These are phyloP conservation scores for Cladosporium velox DNA, from an alignment of 2,329 filamentous ascomycete genomes.

Conservation along the genomic window DNA sequence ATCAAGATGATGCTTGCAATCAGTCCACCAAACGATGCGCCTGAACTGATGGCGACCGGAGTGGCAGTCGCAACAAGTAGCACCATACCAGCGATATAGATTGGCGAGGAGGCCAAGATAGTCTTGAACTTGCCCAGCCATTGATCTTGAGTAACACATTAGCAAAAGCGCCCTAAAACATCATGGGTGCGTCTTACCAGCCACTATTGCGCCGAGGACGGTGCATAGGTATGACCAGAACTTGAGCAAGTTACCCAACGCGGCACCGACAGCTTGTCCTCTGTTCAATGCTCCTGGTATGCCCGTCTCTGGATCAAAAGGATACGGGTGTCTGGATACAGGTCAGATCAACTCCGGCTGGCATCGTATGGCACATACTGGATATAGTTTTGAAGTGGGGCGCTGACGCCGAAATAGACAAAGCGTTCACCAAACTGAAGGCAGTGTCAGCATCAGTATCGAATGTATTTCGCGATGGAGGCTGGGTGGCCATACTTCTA, in stretches of 20 bases:
- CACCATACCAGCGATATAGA: conserved; percentile 66
- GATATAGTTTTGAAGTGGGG: conserved; percentile 51
- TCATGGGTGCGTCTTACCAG: conserved; percentile 24
- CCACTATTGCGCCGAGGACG: conserved; percentile 28
- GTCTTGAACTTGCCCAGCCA: conserved; percentile 68
- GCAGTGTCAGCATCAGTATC: not conserved
- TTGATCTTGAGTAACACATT: conserved; percentile 59
- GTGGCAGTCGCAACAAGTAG: conserved; percentile 66
- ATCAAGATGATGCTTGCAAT: conserved; percentile 64
- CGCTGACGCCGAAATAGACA: conserved; percentile 30
- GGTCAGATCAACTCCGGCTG: conserved; percentile 37
- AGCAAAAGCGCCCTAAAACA: conserved; percentile 30
- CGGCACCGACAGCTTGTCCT: conserved; percentile 40
- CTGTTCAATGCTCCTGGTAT: conserved; percentile 40
- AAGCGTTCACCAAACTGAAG: conserved; percentile 27
- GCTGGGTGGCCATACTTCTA: not conserved
- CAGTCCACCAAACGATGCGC: conserved; percentile 62
- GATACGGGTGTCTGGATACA: not conserved
- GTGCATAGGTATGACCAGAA: conserved; percentile 39
- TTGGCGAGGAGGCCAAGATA: conserved; percentile 64
- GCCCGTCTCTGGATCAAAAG: not conserved
- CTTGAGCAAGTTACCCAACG: conserved; percentile 47
- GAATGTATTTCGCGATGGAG: not conserved
- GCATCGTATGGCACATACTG: conserved; percentile 41
- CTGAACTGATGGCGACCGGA: conserved; percentile 61